Conservation (phyloP, 805 yeast species). For the Kodamaea jinghongensis region DNA sequence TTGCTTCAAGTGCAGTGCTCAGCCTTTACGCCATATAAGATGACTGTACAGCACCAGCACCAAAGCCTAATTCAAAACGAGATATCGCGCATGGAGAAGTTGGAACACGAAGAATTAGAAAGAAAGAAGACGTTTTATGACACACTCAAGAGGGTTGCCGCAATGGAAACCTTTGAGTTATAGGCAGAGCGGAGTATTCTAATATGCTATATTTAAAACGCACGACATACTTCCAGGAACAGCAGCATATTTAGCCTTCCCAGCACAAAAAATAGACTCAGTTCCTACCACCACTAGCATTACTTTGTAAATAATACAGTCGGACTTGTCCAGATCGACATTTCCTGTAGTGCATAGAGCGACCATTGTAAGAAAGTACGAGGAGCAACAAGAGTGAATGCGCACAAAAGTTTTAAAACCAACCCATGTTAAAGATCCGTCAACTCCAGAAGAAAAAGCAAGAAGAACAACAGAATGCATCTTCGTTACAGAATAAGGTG, state of each 20-base stretch:
- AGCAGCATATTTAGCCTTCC: too few species aligned
- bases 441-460: slow-evolving; percentile 57
- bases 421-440: slow-evolving; percentile 49
- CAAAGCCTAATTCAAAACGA: neutral
- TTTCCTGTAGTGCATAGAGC: too few species aligned
- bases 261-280: too few species aligned
- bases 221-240: too few species aligned
- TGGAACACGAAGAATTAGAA: neutral
- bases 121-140: neutral
- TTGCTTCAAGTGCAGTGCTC: slow-evolving; percentile 13
- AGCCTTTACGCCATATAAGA: slow-evolving; percentile 11
- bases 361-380: neutral
- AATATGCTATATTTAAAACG: too few species aligned
- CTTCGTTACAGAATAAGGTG: slow-evolving; percentile 19
- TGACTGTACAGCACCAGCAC: neutral
- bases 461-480: slow-evolving; percentile 38
- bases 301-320: too few species aligned
- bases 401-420: neutral
- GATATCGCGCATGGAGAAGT: neutral
- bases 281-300: too few species aligned
- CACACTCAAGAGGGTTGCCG: neutral
- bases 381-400: neutral
- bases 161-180: too few species aligned
- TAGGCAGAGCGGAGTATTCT: too few species aligned
- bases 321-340: too few species aligned